Percentiles rank a stretch among this genome's conserved stretches.
phyloP scores from a whole-genome alignment of 1,139 yeast species.

The Taphrina wiesneri region DNA sequence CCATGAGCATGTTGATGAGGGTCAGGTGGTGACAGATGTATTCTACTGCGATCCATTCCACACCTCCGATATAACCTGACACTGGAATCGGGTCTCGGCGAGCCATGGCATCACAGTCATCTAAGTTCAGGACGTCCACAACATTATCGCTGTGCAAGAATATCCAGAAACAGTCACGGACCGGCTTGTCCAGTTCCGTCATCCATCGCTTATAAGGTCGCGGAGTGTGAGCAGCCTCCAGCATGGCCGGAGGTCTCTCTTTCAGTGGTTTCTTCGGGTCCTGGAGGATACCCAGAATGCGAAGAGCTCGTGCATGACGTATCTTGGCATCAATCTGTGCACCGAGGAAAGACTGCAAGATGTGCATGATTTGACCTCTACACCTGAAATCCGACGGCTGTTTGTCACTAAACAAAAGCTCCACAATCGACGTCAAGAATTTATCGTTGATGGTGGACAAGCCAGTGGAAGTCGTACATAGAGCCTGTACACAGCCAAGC shows the following conservation, averaged over 20 bases:
- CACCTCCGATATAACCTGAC: slow-evolving; percentile 30
- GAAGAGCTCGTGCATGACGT: slow-evolving; percentile 27
- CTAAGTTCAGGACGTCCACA: slow-evolving; percentile 20
- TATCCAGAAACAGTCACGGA: slow-evolving; percentile 39
- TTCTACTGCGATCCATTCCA: slow-evolving; percentile 37
- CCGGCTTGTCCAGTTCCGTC: slow-evolving; percentile 36
- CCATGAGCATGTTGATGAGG: slow-evolving; percentile 36
- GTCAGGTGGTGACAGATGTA: slow-evolving; percentile 37
- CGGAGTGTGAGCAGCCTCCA: slow-evolving; percentile 36
- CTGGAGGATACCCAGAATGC: slow-evolving; percentile 33
- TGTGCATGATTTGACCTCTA: slow-evolving; percentile 31
- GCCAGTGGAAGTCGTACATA: slow-evolving; percentile 23
- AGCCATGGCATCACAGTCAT: slow-evolving; percentile 1
- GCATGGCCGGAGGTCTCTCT: slow-evolving; percentile 35
- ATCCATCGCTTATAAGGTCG: slow-evolving; percentile 39
- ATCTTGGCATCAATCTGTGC: neutral
- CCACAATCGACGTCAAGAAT: slow-evolving; percentile 10
- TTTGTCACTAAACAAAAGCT: slow-evolving; percentile 36
- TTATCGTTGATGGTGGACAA: neutral
- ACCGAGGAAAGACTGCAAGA: slow-evolving; percentile 17
- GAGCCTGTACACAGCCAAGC: slow-evolving; percentile 34
- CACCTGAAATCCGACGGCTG: slow-evolving; percentile 37
- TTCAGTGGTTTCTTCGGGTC: slow-evolving; percentile 26
- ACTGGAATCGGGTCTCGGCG: slow-evolving; percentile 21
- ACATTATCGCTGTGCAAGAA: slow-evolving; percentile 33